phyloP scores from a whole-genome alignment of 805 yeast species.

The Lipomyces yamanashiensis region DNA sequence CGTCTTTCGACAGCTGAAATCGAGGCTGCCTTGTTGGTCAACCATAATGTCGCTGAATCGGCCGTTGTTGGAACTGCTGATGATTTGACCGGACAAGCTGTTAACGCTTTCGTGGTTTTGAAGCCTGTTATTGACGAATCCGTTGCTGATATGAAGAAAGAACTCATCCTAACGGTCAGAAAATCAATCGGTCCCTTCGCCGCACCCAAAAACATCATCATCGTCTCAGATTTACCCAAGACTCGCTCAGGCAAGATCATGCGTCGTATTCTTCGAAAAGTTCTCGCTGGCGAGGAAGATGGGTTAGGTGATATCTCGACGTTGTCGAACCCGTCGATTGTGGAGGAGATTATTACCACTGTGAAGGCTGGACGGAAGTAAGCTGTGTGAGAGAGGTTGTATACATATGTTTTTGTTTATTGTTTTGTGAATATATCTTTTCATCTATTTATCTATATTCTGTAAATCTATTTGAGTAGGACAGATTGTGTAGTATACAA shows the following conservation, averaged over 20 bases:
- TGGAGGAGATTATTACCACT: conserved; percentile 64
- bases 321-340: conserved; percentile 82
- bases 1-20: conserved; percentile 98
- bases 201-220: conserved; percentile 84
- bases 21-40: conserved; percentile 86
- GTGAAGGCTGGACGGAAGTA: conserved; percentile 33
- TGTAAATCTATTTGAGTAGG: no score
- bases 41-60: conserved; percentile 81
- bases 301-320: conserved; percentile 93
- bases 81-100: conserved; percentile 97
- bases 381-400: neutral
- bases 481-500: no score
- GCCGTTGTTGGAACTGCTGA: conserved; percentile 97
- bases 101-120: conserved; percentile 89
- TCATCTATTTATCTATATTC: no score
- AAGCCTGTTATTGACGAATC: conserved; percentile 54
- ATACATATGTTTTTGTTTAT: neutral
- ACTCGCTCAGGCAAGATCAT: conserved; percentile 98
- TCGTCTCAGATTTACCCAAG: conserved; percentile 93
- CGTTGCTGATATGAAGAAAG: conserved; percentile 58
- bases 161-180: conserved; percentile 84
- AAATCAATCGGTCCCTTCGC: conserved; percentile 92
- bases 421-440: neutral
- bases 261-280: conserved; percentile 96
- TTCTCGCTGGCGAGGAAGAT: conserved; percentile 88